Evolutionary conservation across 2,329 filamentous ascomycete genomes (phyloP), one percentile per base, ranked within the genome.

Genomic region (Cordyceps fumosorosea): DNA sequence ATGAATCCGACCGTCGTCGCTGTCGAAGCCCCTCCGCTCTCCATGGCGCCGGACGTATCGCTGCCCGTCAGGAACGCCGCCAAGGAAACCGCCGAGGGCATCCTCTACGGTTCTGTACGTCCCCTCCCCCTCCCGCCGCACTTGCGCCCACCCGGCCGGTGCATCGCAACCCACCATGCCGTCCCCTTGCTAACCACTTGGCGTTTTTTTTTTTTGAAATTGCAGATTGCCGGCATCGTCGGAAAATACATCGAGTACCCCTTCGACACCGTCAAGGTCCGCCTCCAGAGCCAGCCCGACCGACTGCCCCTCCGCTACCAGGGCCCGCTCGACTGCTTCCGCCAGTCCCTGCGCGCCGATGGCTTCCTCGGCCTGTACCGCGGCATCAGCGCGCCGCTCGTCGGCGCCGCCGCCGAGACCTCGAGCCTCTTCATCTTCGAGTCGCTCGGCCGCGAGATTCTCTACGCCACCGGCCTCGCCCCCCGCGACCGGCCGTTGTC

Each of bases 241-340:
- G 93, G 93, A 65, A 99, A 98, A 79, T 91, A 93, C 74, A 93
- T 99, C 72, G 95, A 99, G 75, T 99, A 97, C 74, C 95, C 95
- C 26, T 99, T 99, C 77, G 95, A 99, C 77, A 99, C 95, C 0
- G 88, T 99, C 74, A 99, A 99, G 78, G 95, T 99, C 64, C 90
- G 95, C 47, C 84, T 99, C 12, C 95, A 99, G 74, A 95, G 93
- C n/a, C 93, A 98, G 74, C 90, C 92, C 40, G 89, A 93, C 74
- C 85, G 89, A 69, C 81, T 91, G 2, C 92, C 91, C 18, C 84
- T 93, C 22, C 87, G 84, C 64, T 98, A 97, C 75, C 86, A 79
- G 6, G 95, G 95, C 0, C 93, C 95, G 0, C 70, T 97, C 66
- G 95, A 99, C 77, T 98, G 95, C 77, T 96, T 99, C 77, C 84